Evolutionary conservation across 345 rosid species (phyloP).

Genomic region (Mercurialis annua): DNA sequence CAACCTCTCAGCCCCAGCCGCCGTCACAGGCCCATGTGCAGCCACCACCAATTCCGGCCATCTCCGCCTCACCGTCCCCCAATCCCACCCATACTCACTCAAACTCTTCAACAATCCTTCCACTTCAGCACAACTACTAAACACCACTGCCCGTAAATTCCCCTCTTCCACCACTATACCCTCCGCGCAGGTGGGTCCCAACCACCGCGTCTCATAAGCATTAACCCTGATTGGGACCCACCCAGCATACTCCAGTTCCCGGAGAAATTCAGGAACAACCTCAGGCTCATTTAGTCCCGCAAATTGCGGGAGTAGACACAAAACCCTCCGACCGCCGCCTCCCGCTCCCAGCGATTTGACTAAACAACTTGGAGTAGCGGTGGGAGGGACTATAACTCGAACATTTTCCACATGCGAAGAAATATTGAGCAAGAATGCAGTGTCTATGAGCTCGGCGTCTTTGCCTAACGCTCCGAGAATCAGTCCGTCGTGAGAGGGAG

Average conservation of each 20-base stretch:
- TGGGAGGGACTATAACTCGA: constrained; percentile 34
- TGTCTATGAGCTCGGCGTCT: constrained; percentile 44
- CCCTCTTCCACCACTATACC: constrained; percentile 23
- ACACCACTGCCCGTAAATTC: constrained; percentile 40
- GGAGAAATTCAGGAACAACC: constrained; percentile 45
- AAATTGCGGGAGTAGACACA: constrained; percentile 52
- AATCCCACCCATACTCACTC: constrained; percentile 46
- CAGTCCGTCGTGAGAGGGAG: constrained; percentile 28
- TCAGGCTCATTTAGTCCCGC: constrained; percentile 55
- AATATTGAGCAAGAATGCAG: constrained; percentile 29
- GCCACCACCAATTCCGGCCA: constrained; percentile 48
- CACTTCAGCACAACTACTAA: constrained; percentile 54
- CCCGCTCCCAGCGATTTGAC: constrained; percentile 43
- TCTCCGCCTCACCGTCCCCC: constrained; percentile 43
- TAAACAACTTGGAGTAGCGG: constrained; percentile 41
- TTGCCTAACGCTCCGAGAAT: constrained; percentile 46
- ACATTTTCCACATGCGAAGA: constrained; percentile 22
- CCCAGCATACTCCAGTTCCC: constrained; percentile 34
- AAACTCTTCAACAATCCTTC: constrained; percentile 51
- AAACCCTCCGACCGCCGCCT: constrained; percentile 29
- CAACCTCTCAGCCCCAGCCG: constrained; percentile 49
- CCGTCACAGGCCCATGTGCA: constrained; percentile 58
- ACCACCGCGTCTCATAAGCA: constrained; percentile 64
- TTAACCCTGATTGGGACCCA: constrained; percentile 47
- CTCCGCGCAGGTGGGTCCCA: constrained; percentile 42